These are phyloP conservation scores for Pseudoperonospora humuli DNA, from an alignment of 352 stramenopile species.

Conservation along the genomic window DNA sequence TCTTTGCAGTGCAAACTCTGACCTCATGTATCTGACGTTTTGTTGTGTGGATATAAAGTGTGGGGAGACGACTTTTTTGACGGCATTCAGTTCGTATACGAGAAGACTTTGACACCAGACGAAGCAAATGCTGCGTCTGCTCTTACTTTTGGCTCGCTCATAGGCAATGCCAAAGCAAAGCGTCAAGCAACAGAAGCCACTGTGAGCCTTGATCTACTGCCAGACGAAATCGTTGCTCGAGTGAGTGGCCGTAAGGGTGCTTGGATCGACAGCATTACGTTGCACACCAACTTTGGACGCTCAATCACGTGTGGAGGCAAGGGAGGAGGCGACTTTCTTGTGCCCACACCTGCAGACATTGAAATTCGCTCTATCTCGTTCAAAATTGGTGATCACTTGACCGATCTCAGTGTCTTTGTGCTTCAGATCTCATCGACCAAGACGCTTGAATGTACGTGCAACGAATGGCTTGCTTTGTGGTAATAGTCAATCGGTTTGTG, in stretches of 20 bases:
- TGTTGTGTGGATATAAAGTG: slow-evolving; percentile 39
- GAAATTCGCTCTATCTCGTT: slow-evolving; percentile 59
- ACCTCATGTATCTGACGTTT: slow-evolving; percentile 4
- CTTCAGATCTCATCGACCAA: slow-evolving; percentile 11
- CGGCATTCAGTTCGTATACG: slow-evolving; percentile 53
- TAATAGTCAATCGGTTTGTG: not conserved
- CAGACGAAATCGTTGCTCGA: slow-evolving; percentile 39
- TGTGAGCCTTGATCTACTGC: slow-evolving; percentile 28
- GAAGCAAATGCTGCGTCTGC: not conserved
- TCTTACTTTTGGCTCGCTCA: slow-evolving; percentile 23
- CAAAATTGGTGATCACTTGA: slow-evolving; percentile 60
- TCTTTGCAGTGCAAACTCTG: slow-evolving; percentile 2
- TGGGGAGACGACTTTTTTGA: slow-evolving; percentile 70
- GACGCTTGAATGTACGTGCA: slow-evolving; percentile 17
- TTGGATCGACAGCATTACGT: slow-evolving; percentile 58
- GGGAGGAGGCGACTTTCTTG: slow-evolving; percentile 47
- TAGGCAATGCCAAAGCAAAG: slow-evolving; percentile 44
- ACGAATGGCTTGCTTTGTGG: not conserved
- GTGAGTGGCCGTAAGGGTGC: slow-evolving; percentile 60
- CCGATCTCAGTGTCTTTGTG: slow-evolving; percentile 45
- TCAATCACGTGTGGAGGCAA: slow-evolving; percentile 43
- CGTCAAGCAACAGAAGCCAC: slow-evolving; percentile 23
- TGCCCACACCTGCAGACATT: slow-evolving; percentile 21
- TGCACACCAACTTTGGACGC: slow-evolving; percentile 67
- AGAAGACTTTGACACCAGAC: slow-evolving; percentile 8